These are phyloP conservation scores for Trypanosoma cruzi DNA, from an alignment of 208 protist genomes.

Conservation along the genomic window DNA sequence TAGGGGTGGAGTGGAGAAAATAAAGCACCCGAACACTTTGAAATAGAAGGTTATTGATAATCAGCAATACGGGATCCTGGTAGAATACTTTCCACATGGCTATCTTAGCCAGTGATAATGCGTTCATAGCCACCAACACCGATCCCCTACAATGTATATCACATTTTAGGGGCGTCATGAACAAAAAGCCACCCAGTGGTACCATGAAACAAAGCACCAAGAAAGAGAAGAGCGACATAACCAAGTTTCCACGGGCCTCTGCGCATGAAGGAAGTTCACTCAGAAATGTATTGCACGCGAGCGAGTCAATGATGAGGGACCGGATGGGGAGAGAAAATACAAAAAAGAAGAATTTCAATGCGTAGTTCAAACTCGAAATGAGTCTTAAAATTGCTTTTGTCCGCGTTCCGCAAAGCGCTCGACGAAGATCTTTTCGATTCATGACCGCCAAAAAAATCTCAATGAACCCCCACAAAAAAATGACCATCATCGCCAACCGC, in stretches of 20 bases:
- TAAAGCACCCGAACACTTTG: slow-evolving; percentile 27
- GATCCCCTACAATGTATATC: slow-evolving; percentile 46
- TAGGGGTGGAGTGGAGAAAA: slow-evolving; percentile 22
- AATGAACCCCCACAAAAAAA: slow-evolving; percentile 17
- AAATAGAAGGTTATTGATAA: slow-evolving; percentile 46
- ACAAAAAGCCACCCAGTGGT: slow-evolving; percentile 40
- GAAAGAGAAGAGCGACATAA: slow-evolving; percentile 36
- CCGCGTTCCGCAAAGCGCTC: slow-evolving; percentile 2
- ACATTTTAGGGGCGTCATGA: slow-evolving; percentile 43
- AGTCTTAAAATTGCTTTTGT: slow-evolving; percentile 32
- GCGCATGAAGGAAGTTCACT: slow-evolving; percentile 53
- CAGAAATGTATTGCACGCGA: slow-evolving; percentile 68
- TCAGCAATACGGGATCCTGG: slow-evolving; percentile 43
- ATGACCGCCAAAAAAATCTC: not conserved
- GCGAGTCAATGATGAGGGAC: slow-evolving; percentile 54
- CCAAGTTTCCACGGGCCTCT: slow-evolving; percentile 20
- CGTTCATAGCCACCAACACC: slow-evolving; percentile 42
- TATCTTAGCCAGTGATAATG: slow-evolving; percentile 40
- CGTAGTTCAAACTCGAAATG: slow-evolving; percentile 35
- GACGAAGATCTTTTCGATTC: not conserved
- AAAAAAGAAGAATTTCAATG: slow-evolving; percentile 39
- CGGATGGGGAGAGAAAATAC: slow-evolving; percentile 48
- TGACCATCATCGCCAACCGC: not conserved
- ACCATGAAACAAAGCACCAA: slow-evolving; percentile 39
- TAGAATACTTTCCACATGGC: slow-evolving; percentile 82